Evolutionary conservation across 345 rosid species (phyloP), one percentile per base, ranked within the genome.

Genomic region (Leavenworthia alabamica): DNA sequence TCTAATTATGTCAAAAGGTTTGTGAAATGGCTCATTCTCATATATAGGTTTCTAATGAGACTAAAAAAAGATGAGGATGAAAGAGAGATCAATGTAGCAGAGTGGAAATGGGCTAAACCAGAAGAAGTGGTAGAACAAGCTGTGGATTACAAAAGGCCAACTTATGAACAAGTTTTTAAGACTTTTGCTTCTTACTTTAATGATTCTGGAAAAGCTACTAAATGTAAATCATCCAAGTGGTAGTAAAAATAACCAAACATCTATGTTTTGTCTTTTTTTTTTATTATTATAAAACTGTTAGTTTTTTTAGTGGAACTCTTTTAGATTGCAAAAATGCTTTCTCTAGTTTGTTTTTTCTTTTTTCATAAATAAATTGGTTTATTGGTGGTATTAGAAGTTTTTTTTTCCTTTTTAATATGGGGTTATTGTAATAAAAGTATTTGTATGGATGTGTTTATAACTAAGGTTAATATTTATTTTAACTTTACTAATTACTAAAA

Each of bases 211-310:
- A 74, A 64, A 76, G 86, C 91, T 49, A 83, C 82, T 3, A 85
- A 87, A 71, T 86, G 99, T 83, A 86, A 87, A 85, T 93, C 99
- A 4, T 59, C 99, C 12, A 92, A 92, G 59, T 89, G 97, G 99
- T 92, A 72, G 62, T n/a, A n/a, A n/a, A 53, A 27, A 54, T 16
- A 26, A 43, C 62, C 24, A 19, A 61, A 46, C 74, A 66, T 12
- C 53, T 58, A 50, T 37, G 60, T n/a, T 20, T 35, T 43, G 35
- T 53, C 16, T 66, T 31, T 45, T 16, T n/a, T n/a, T n/a, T n/a
- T n/a, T n/a, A n/a, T n/a, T n/a, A n/a, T n/a, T n/a, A n/a, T n/a
- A n/a, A n/a, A n/a, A n/a, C n/a, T n/a, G n/a, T n/a, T n/a, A n/a
- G n/a, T n/a, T n/a, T n/a, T n/a, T n/a, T n/a, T n/a, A n/a, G n/a